These are phyloP conservation scores for Botrytis galanthina DNA, from an alignment of 2,329 filamentous ascomycete genomes.

Conservation along the genomic window DNA sequence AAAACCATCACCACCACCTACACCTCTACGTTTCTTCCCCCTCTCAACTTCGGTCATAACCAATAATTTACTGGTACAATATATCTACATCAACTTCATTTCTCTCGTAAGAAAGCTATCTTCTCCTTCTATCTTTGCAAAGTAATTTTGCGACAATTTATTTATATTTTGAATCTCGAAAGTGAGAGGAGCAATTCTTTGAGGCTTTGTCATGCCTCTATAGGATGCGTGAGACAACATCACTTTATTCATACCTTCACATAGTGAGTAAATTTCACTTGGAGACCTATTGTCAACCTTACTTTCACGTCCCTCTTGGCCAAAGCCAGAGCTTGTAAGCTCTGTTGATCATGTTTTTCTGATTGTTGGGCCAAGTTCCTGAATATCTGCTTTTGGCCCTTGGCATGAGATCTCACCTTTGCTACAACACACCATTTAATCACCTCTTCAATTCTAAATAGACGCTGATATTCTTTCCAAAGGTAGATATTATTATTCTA, in stretches of 20 bases:
- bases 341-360: too few species aligned
- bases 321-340: neutral
- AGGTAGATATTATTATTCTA: neutral
- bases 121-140: neutral
- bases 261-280: neutral
- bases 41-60: neutral
- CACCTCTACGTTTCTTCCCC: neutral
- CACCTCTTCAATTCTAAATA: neutral
- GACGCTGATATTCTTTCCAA: neutral
- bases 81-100: neutral
- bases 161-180: neutral
- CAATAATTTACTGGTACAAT: neutral
- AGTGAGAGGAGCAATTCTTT: neutral
- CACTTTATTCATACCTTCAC: neutral
- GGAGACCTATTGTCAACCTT: too few species aligned
- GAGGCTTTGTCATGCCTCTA: too few species aligned
- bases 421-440: neutral
- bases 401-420: neutral
- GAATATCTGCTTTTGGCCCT: neutral
- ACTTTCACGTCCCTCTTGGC: neutral
- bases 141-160: neutral
- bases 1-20: neutral
- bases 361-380: neutral
- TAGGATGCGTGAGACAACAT: neutral
- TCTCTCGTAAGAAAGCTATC: neutral